Percentiles rank a stretch among this genome's conserved stretches.
These are phyloP conservation scores for Powellomyces hirtus DNA, from an alignment of 192 early-diverging fungal species.

Conservation along the genomic window DNA sequence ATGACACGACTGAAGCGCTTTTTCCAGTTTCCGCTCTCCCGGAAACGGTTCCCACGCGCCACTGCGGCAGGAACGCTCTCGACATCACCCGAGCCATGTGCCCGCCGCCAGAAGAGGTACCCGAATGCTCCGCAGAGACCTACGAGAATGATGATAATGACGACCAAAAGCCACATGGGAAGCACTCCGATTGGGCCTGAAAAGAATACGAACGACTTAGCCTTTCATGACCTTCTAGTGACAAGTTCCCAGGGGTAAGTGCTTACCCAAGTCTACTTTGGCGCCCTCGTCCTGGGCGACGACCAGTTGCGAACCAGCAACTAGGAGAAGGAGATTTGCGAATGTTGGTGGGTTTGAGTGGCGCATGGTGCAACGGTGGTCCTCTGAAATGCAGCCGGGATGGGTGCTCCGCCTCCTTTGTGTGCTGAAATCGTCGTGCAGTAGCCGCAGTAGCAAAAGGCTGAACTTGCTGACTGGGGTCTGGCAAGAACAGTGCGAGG, in stretches of 20 bases:
- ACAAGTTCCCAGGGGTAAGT: background rate
- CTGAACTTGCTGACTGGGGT: too few species aligned
- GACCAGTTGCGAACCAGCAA: background rate
- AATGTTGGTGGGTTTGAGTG: too few species aligned
- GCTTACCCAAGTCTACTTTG: background rate
- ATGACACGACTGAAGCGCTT: slow-evolving; percentile 24
- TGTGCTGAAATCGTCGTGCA: too few species aligned
- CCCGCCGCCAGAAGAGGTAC: slow-evolving; percentile 21
- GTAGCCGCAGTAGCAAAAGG: too few species aligned
- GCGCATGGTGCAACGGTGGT: too few species aligned
- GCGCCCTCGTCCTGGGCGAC: background rate
- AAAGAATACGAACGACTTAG: background rate
- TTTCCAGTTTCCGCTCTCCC: slow-evolving; percentile 28
- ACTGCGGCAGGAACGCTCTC: background rate
- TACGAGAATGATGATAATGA: slow-evolving; percentile 10
- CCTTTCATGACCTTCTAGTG: background rate
- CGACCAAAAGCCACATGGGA: slow-evolving; percentile 14
- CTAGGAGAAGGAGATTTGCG: background rate
- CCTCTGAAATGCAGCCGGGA: too few species aligned
- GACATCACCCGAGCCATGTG: slow-evolving; percentile 4
- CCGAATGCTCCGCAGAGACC: slow-evolving; percentile 12
- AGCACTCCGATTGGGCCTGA: slow-evolving; percentile 14
- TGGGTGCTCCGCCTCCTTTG: too few species aligned
- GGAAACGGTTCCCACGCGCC: slow-evolving; percentile 5
- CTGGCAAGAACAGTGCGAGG: too few species aligned